Percentiles rank a stretch among this genome's conserved stretches.
Conservation (phyloP, 345 rosid species). For the Camelina neglecta region DNA sequence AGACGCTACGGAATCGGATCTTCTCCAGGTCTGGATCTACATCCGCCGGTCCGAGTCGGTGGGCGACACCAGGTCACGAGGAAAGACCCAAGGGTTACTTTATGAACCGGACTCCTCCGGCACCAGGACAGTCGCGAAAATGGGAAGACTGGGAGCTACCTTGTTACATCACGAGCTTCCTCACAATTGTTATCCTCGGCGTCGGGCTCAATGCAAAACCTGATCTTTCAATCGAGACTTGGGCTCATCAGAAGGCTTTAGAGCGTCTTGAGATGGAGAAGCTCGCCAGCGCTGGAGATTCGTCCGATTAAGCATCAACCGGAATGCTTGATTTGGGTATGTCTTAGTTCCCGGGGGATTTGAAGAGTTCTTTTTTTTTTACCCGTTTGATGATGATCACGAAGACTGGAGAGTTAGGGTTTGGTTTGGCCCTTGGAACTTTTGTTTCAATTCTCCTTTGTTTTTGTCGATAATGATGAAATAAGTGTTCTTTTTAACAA, state of each 20-base stretch:
- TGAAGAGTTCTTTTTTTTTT: slow-evolving; percentile 15
- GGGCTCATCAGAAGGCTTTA: slow-evolving; percentile 98
- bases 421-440: slow-evolving; percentile 14
- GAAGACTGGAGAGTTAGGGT: slow-evolving; percentile 43
- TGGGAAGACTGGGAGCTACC: slow-evolving; percentile 99
- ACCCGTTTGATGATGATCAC: slow-evolving; percentile 34
- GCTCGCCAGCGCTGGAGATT: slow-evolving; percentile 42
- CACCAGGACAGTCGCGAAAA: slow-evolving; percentile 83
- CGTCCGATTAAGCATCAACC: slow-evolving; percentile 33
- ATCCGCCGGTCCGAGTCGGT: slow-evolving; percentile 74
- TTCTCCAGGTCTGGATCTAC: slow-evolving; percentile 53
- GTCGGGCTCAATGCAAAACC: slow-evolving; percentile 98
- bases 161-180: slow-evolving; percentile 96
- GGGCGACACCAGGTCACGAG: slow-evolving; percentile 88
- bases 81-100: slow-evolving; percentile 91
- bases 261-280: slow-evolving; percentile 84
- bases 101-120: slow-evolving; percentile 73
- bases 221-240: slow-evolving; percentile 97
- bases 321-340: slow-evolving; percentile 34
- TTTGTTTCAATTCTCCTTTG: slow-evolving; percentile 9
- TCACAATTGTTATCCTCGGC: slow-evolving; percentile 91
- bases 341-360: slow-evolving; percentile 29
- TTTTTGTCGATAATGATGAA: slow-evolving; percentile 43
- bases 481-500: slow-evolving; percentile 31
- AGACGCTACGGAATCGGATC: slow-evolving; percentile 72